Evolutionary conservation across 1,284 basidiomycete genomes (phyloP), one percentile per base, ranked within the genome.

Genomic region (Chiua sp.): DNA sequence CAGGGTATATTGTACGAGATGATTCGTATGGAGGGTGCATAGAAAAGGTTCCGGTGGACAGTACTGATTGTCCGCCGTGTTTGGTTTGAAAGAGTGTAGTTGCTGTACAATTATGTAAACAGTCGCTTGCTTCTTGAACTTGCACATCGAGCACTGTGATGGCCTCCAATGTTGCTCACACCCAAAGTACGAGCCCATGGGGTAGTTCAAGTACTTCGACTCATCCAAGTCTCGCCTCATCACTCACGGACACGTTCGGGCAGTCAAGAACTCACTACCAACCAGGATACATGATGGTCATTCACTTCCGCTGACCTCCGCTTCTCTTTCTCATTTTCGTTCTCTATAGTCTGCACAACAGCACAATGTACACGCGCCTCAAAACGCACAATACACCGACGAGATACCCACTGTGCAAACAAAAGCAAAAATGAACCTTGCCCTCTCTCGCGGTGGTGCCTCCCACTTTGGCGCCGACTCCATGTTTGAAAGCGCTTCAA

Each of bases 391-490:
- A 66, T 83, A 88, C 32, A 77, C 81, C 11, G 88, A 91, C 61
- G 90, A 92, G 59, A 79, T 83, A 48, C 88, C 89, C 10, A 79
- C 88, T 15, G 86, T 92, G 18, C 86, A 82, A 59, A 91, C 88
- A 0, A 90, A 91, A 70, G 90, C 90, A 23, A 91, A 92, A 71
- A 82, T 91, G 77, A 90, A 87, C 68, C 81, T 87, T 54, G 80
- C 82, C 8, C 77, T 90, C 20, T 79, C 86, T n/a, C 81, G 86
- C 53, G 82, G 83, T 20, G 78, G 85, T 23, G 79, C 84, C 1
- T 81, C 85, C 16, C 87, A 89, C 60, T 91, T 90, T 75, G 90
- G 88, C 2, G 86, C 88, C 77, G 89, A 90, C 62, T 90, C 90
- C 26, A 91, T 92, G 90, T 91, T 92, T 64, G 84, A 91, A 70